Conservation (phyloP, 148 eudicot species). For the Persicaria tinctoria region DNA sequence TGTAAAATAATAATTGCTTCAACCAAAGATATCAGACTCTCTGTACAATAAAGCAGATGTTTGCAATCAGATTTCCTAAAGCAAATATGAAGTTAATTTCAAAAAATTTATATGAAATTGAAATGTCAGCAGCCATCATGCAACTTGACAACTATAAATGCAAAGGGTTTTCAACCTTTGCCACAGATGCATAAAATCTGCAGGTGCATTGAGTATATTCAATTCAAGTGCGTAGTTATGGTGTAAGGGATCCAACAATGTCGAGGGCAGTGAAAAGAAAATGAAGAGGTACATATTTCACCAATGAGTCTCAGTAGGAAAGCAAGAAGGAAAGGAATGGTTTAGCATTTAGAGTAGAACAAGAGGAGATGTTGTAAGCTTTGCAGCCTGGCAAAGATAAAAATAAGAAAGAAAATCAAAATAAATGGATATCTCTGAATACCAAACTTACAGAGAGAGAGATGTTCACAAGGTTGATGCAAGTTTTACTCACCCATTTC, state of each 20-base stretch:
- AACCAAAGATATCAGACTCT: neutral
- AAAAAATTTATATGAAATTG: neutral
- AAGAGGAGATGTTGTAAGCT: neutral
- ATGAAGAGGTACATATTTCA: neutral
- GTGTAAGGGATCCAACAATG: neutral
- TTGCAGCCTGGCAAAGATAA: neutral
- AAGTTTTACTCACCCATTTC: conserved; percentile 50
- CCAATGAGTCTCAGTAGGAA: neutral
- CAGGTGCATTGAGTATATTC: neutral
- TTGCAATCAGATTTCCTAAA: neutral
- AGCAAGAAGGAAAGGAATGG: neutral
- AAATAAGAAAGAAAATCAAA: neutral
- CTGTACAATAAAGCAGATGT: neutral
- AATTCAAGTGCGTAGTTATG: neutral
- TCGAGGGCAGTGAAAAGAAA: neutral
- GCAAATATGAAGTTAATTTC: neutral
- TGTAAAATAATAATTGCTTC: neutral
- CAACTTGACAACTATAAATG: neutral
- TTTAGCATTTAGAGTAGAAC: neutral
- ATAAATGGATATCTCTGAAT: neutral
- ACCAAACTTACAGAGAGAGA: neutral
- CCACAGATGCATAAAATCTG: neutral
- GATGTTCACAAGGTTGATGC: neutral
- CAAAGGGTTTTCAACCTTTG: neutral
- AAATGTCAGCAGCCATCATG: neutral